Evolutionary conservation across 1,284 basidiomycete species (phyloP).

Genomic region (Apiotrichum brassicae): DNA sequence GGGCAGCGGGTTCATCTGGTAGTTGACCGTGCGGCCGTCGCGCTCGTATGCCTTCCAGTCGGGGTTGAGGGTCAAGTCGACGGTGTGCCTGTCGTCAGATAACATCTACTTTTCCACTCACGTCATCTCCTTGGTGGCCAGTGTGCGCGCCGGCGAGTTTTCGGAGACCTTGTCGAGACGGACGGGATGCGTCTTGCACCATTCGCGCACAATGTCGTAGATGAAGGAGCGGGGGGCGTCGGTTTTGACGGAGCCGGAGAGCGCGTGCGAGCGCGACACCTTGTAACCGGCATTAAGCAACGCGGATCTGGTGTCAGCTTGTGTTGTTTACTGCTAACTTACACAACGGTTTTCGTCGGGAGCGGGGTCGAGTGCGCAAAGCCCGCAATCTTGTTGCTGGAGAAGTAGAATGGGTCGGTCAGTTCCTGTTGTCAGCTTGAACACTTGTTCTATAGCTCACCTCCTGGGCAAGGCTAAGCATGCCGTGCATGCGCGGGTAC

Average conservation of each 20-base stretch:
- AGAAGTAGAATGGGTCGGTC: conserved; percentile 80
- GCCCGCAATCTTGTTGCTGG: conserved; percentile 71
- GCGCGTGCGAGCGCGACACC: conserved; percentile 84
- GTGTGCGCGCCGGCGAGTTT: conserved; percentile 58
- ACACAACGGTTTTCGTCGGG: conserved; percentile 67
- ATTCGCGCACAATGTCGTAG: conserved; percentile 76
- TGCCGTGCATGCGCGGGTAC: conserved; percentile 79
- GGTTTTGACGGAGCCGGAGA: conserved; percentile 85
- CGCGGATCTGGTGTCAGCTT: conserved; percentile 58
- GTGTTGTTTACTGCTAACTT: conserved; percentile 13
- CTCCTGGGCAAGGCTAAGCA: conserved; percentile 84
- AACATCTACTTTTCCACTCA: conserved; percentile 42
- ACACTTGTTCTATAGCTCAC: conserved; percentile 48
- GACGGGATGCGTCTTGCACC: conserved; percentile 70
- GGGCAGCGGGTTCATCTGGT: conserved; percentile 82
- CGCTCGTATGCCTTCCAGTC: conserved; percentile 53
- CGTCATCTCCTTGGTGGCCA: conserved; percentile 64
- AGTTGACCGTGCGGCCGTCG: conserved; percentile 65
- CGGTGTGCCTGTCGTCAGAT: conserved; percentile 51
- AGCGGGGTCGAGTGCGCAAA: conserved; percentile 41
- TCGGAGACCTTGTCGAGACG: conserved; percentile 70
- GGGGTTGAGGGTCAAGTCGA: conserved; percentile 69
- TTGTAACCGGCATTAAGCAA: conserved; percentile 77
- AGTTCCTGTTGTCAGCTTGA: conserved; percentile 59
- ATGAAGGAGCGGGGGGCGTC: conserved; percentile 66